Percentiles rank a stretch among this genome's conserved stretches.
phyloP scores from a whole-genome alignment of 2,329 filamentous ascomycete genomes.

The Botrytis squamosa region DNA sequence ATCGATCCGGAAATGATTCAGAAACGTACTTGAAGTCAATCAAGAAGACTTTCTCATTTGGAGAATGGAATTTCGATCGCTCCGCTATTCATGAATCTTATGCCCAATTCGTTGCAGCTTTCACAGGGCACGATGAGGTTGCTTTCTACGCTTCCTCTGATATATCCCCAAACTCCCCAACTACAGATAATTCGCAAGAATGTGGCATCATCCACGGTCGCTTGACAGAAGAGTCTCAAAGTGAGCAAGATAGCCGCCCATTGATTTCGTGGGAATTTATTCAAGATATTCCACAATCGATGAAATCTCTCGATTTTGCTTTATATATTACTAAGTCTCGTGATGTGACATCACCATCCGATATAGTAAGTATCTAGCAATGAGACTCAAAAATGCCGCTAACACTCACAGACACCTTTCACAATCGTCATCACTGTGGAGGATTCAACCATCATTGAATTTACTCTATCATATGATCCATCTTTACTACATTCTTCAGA shows the following conservation, averaged over 20 bases:
- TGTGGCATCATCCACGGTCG: neutral
- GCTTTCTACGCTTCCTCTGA: neutral
- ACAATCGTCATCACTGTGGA: neutral
- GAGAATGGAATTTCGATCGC: neutral
- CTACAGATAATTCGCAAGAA: neutral
- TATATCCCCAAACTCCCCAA: neutral
- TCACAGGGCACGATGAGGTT: conserved; percentile 7
- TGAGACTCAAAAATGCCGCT: neutral
- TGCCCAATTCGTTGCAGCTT: conserved; percentile 4
- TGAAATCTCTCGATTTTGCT: neutral
- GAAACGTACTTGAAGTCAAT: neutral
- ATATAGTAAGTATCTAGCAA: neutral
- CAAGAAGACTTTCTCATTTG: neutral
- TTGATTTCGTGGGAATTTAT: neutral
- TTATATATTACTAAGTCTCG: neutral
- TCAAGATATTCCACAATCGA: neutral
- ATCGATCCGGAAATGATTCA: neutral
- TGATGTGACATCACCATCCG: neutral
- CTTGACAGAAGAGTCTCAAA: neutral
- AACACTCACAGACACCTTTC: neutral
- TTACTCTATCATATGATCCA: neutral
- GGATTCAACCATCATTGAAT: neutral
- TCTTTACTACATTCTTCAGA: neutral
- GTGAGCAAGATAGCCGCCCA: neutral
- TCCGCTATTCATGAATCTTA: neutral